Conservation (phyloP, 2,329 filamentous ascomycete species). For the Sporothrix variecibatus region DNA sequence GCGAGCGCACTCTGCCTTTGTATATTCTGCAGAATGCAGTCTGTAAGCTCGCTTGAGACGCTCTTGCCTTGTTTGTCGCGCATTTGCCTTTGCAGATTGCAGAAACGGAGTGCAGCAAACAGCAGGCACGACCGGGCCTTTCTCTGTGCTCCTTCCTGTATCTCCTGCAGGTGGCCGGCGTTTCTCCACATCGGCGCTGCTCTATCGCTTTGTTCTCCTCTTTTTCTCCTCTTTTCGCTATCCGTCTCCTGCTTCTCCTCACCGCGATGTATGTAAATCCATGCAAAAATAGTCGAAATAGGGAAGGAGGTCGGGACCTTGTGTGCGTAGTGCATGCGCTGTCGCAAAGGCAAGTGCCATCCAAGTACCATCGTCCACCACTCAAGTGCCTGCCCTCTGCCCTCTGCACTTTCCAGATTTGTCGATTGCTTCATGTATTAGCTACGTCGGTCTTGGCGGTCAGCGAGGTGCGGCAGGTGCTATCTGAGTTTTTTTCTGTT, state of each 20-base stretch:
- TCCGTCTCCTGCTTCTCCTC: not conserved
- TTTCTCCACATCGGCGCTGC: slow-evolving; percentile 11
- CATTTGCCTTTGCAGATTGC: not conserved
- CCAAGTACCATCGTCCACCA: not conserved
- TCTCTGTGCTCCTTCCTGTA: not conserved
- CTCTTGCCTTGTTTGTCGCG: not conserved
- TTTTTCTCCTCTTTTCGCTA: not conserved
- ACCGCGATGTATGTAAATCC: not conserved
- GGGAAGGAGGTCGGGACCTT: not conserved
- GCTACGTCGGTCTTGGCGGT: not conserved
- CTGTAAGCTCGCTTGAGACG: not conserved
- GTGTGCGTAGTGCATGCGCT: not conserved
- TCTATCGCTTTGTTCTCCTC: not conserved
- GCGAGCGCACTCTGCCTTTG: not conserved
- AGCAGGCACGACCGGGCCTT: not conserved
- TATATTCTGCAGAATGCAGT: not conserved
- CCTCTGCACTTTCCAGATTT: slow-evolving; percentile 15
- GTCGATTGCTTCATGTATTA: slow-evolving; percentile 12
- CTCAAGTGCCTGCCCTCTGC: not conserved
- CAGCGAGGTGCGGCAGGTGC: not conserved
- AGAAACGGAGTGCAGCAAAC: not conserved
- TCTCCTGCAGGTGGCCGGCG: not conserved
- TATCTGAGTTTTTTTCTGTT: not conserved
- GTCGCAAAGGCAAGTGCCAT: not conserved
- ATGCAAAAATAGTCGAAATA: not conserved